Percentiles rank a stretch among this genome's conserved stretches.
These are phyloP conservation scores for Claviceps citrina DNA, from an alignment of 2,329 filamentous ascomycete genomes.

Conservation along the genomic window DNA sequence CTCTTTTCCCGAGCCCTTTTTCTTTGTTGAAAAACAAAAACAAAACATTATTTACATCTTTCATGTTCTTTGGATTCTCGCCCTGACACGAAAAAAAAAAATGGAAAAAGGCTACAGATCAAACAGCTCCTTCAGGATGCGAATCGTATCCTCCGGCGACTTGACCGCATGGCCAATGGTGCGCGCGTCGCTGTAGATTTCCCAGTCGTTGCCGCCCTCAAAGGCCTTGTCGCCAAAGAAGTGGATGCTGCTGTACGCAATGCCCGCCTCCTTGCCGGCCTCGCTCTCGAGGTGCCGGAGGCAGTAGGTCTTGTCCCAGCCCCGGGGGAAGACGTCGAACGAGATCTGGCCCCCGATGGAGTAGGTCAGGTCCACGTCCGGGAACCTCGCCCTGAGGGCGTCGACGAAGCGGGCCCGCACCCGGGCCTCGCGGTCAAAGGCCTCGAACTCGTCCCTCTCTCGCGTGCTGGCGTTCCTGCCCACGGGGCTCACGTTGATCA, in stretches of 20 bases:
- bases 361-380: conserved; percentile 72
- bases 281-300: conserved; percentile 74
- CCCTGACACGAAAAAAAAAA: too few relatives aligned
- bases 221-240: conserved; percentile 97
- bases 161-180: conserved; percentile 76
- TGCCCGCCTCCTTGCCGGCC: conserved; percentile 49
- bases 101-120: conserved; percentile 39
- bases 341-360: conserved; percentile 96
- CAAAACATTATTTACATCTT: too few relatives aligned
- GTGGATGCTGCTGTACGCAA: conserved; percentile 77
- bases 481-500: conserved; percentile 74
- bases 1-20: too few relatives aligned
- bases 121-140: conserved; percentile 68
- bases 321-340: conserved; percentile 90
- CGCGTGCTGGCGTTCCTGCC: conserved; percentile 70
- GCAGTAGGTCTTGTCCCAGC: conserved; percentile 99
- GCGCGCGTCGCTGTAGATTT: conserved; percentile 73
- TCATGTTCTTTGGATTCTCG: too few relatives aligned
- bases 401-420: conserved; percentile 64
- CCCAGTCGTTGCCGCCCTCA: conserved; percentile 84
- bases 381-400: conserved; percentile 65
- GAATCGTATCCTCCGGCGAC: conserved; percentile 68
- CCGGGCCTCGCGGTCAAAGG: conserved; percentile 63
- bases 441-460: conserved; percentile 71
- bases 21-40: too few relatives aligned